Conservation (phyloP, 345 rosid species). For the Eucalyptus cladocalyx region DNA sequence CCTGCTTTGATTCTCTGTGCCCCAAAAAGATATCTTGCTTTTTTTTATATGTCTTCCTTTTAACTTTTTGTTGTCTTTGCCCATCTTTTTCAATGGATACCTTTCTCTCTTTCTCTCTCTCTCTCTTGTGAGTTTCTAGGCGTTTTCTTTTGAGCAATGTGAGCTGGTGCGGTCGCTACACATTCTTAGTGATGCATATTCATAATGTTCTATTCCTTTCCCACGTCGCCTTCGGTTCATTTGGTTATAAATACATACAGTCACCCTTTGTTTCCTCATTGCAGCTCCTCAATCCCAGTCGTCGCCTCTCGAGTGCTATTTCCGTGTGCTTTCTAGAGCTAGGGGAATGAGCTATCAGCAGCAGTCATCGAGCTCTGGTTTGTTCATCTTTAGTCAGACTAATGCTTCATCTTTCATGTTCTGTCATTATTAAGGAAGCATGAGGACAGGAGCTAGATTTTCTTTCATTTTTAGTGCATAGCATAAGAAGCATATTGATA, state of each 20-base stretch:
- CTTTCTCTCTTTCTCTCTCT: background rate
- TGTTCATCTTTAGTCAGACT: background rate
- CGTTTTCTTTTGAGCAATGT: background rate
- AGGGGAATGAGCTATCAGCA: conserved; percentile 7
- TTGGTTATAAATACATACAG: conserved; percentile 1
- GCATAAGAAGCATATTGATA: background rate
- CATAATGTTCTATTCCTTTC: conserved; percentile 5
- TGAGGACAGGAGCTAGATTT: background rate
- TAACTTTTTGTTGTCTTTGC: background rate
- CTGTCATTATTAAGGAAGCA: background rate
- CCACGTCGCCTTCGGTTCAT: background rate
- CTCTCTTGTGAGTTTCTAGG: background rate
- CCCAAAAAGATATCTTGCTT: background rate
- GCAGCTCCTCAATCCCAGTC: background rate
- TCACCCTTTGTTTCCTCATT: background rate
- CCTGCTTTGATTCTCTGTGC: background rate
- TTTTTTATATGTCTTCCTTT: background rate
- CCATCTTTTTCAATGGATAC: background rate
- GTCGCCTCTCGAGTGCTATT: background rate
- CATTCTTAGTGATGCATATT: conserved; percentile 14
- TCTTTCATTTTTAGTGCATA: background rate
- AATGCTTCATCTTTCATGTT: background rate
- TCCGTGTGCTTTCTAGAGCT: background rate
- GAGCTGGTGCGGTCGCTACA: background rate
- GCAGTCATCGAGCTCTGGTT: conserved; percentile 6